These are phyloP conservation scores for Epichloe brachyelytri DNA, from an alignment of 2,329 filamentous ascomycete species.

Conservation along the genomic window DNA sequence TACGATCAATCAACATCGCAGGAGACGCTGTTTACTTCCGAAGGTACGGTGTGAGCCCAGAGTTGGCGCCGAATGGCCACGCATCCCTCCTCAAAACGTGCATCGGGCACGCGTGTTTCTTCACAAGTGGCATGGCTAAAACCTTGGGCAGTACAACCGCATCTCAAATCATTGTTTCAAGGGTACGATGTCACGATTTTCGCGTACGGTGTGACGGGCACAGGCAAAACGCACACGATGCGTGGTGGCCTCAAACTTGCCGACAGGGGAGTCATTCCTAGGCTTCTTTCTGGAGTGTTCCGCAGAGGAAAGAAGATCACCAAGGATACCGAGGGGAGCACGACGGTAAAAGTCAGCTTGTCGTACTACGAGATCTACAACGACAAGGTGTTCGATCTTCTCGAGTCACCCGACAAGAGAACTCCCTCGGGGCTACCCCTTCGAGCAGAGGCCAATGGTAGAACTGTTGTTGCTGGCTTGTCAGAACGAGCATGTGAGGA, in stretches of 20 bases:
- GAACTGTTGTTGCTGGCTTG: conserved; percentile 75
- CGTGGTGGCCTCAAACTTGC: conserved; percentile 75
- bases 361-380: conserved; percentile 98
- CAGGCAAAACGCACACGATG: conserved; percentile 94
- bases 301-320: conserved; percentile 72
- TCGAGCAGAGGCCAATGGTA: conserved; percentile 74
- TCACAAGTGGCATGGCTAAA: conserved; percentile 11
- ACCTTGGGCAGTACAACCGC: conserved; percentile 57
- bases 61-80: not conserved
- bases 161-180: conserved; percentile 82
- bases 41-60: conserved; percentile 45
- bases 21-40: conserved; percentile 75
- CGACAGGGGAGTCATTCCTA: conserved; percentile 77
- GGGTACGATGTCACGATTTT: conserved; percentile 83
- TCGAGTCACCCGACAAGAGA: conserved; percentile 78
- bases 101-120: not conserved
- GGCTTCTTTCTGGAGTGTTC: conserved; percentile 75
- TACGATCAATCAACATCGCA: conserved; percentile 73
- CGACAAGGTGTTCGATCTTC: conserved; percentile 85
- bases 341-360: conserved; percentile 59
- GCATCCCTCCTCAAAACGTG: not conserved
- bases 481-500: conserved; percentile 72
- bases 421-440: conserved; percentile 69
- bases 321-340: conserved; percentile 62
- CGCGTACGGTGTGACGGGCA: conserved; percentile 86